These are phyloP conservation scores for Citrullus amarus DNA, from an alignment of 306 rosid genomes.

Conservation along the genomic window DNA sequence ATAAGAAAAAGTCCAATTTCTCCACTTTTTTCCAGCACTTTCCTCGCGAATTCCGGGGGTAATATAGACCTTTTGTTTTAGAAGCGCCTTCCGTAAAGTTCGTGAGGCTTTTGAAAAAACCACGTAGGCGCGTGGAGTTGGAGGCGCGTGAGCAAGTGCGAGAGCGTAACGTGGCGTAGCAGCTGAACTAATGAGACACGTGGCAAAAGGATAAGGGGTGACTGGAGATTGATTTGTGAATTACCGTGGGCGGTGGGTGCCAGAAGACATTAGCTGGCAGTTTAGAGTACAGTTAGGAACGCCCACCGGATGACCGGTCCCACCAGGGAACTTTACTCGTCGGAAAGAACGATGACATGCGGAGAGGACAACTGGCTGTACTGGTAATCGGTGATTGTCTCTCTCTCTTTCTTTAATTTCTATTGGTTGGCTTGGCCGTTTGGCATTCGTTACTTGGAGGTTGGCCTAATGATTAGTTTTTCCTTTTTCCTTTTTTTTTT, in stretches of 20 bases:
- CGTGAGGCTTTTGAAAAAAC: background rate
- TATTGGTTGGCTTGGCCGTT: constrained; percentile 29
- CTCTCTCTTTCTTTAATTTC: background rate
- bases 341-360: background rate
- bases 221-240: background rate
- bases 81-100: background rate
- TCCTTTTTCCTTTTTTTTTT: background rate
- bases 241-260: constrained; percentile 9
- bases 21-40: background rate
- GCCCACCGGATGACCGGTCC: constrained; percentile 9
- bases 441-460: constrained; percentile 49
- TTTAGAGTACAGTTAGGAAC: background rate
- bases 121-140: background rate
- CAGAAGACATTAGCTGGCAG: constrained; percentile 10
- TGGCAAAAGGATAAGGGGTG: background rate
- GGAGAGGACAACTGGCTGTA: background rate
- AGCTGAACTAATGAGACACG: constrained; percentile 3
- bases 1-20: background rate
- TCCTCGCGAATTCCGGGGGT: background rate
- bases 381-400: constrained; percentile 4
- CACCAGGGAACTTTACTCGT: background rate
- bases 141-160: background rate
- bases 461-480: constrained; percentile 52
- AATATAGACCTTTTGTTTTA: background rate
- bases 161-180: constrained; percentile 5